phyloP scores from a whole-genome alignment of 345 rosid genomes.

The Corchorus capsularis region DNA sequence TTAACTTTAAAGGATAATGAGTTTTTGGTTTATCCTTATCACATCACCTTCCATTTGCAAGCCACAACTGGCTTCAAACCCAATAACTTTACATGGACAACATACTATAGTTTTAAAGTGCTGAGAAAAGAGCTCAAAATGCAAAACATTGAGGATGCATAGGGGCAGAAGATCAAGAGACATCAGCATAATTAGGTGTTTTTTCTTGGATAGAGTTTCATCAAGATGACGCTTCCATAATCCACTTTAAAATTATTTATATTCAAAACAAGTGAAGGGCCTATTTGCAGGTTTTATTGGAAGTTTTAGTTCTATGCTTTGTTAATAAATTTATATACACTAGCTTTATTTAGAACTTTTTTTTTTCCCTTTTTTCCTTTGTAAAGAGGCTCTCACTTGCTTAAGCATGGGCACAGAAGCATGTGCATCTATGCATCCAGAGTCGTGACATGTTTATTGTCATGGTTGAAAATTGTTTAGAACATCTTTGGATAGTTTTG shows the following conservation, averaged over 20 bases:
- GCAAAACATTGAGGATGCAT: background rate
- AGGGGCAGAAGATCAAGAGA: background rate
- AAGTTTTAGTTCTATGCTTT: constrained; percentile 2
- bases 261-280: background rate
- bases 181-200: background rate
- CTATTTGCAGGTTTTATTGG: background rate
- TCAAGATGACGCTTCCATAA: background rate
- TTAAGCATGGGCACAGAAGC: constrained; percentile 2
- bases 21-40: constrained; percentile 1
- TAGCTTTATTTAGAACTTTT: background rate
- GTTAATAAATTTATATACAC: background rate
- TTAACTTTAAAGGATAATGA: constrained; percentile 1
- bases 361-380: background rate
- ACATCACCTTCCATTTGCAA: background rate
- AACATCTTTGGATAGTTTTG: background rate
- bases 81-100: background rate
- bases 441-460: constrained; percentile 2
- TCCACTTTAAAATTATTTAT: background rate
- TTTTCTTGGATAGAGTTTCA: constrained; percentile 2
- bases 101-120: constrained; percentile 7
- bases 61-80: constrained; percentile 1
- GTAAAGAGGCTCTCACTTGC: background rate
- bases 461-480: background rate
- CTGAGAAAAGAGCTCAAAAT: constrained; percentile 10
- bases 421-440: background rate